Conservation (phyloP, 768 basidiomycete species). For the Tulasnella sp. region DNA sequence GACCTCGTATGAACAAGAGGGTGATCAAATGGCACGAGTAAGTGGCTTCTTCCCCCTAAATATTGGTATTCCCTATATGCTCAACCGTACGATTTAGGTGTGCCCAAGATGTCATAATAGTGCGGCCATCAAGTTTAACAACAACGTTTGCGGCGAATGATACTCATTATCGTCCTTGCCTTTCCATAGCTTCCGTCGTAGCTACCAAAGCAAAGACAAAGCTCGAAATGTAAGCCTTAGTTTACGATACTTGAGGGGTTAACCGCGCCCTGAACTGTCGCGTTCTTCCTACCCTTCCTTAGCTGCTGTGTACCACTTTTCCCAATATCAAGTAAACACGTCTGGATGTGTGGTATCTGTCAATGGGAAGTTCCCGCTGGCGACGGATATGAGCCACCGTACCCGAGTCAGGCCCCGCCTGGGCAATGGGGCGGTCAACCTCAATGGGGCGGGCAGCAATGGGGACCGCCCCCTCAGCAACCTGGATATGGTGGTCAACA, state of each 20-base stretch:
- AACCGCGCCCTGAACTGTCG: not conserved
- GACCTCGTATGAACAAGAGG: conserved; percentile 18
- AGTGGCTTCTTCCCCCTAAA: not conserved
- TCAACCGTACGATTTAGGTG: conserved; percentile 44
- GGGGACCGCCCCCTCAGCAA: conserved; percentile 4
- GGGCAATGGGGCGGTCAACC: conserved; percentile 2
- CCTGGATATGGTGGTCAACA: not conserved
- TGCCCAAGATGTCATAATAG: conserved; percentile 75
- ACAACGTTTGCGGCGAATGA: not conserved
- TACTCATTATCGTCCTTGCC: not conserved
- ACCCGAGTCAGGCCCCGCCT: conserved; percentile 33
- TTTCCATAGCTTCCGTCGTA: conserved; percentile 51
- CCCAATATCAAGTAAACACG: conserved; percentile 56
- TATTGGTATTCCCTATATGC: no score
- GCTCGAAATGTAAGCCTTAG: conserved; percentile 58
- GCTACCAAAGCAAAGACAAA: conserved; percentile 62
- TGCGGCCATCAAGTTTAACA: conserved; percentile 36
- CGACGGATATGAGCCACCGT: conserved; percentile 41
- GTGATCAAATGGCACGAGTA: conserved; percentile 16
- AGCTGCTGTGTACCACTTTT: conserved; percentile 57
- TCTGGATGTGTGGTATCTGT: conserved; percentile 73
- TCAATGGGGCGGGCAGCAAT: conserved; percentile 22
- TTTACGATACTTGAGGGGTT: not conserved
- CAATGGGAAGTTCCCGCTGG: conserved; percentile 49
- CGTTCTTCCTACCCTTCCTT: not conserved